Evolutionary conservation across 78 protist genomes (phyloP), one percentile per base, ranked within the genome.

Genomic region (Dictyostelium citrinum): DNA sequence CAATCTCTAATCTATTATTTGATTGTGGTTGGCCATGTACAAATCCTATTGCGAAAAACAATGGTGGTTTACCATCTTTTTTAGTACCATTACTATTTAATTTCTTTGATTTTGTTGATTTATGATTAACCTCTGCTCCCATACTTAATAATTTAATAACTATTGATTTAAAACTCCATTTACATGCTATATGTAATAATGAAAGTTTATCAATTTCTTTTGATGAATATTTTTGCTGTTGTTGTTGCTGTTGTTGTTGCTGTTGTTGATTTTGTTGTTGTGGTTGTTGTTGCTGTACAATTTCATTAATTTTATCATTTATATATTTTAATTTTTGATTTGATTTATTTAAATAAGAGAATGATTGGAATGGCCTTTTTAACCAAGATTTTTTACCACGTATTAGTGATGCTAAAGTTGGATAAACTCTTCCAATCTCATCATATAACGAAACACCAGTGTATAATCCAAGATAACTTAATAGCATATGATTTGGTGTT

Each of bases 21-120:
- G 79, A 43, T 27, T 35, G 45, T 39, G 92, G 92, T 43, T 88
- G 84, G n/a, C 93, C 93, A 79, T 88, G 93, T 20, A 88, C 55
- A 37, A 78, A 78, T 31, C 72, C 55, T 1, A 88, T 27, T 6
- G 93, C 67, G 33, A 27, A 88, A n/a, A 77, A 83, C 31, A 88
- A 41, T 49, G 93, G 78, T 31, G 84, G 81, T 49, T 78, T 88
- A 31, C 93, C 93, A 51, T 17, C 61, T 51, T 51, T 51, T 51
- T 51, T 51, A 5, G 20, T 17, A 51, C 61, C 61, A 51, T 51
- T 17, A 51, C 61, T 17, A 20, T 51, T 51, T 51, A 17, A 51
- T 51, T 14, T 51, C 33, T 61, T 61, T 61, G 80, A 67, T 43
- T 67, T 64, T 29, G 70, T 35, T 0, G 27, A 17, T 49, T 8